Evolutionary conservation across 1,139 yeast genomes (phyloP), one percentile per base, ranked within the genome.

Genomic region (Diutina ranongensis): DNA sequence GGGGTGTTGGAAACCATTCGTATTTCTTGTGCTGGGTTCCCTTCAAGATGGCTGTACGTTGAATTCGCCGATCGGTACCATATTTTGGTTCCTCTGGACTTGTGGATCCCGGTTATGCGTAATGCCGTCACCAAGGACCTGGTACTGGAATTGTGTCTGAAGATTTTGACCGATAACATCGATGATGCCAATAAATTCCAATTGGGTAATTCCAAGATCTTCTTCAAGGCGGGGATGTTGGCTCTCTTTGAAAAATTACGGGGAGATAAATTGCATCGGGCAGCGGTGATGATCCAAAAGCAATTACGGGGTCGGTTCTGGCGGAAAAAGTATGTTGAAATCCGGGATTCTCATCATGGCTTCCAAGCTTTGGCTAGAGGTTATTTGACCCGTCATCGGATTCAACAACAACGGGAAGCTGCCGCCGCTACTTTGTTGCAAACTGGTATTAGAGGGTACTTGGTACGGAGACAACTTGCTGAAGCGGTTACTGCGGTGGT

Each of bases 11-110:
- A 94, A 64, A 92, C 98, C 1, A 92, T 92, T 58, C 74, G 95
- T 56, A 92, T 92, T 46, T 89, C 97, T 9, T 89, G 97, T 66
- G 97, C 96, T 45, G 98, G 98, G 35, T 92, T 88, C 74, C 98
- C 98, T 31, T 83, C 97, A 0, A 75, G 97, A 59, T 88, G 97
- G 94, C 77, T 95, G 1, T 92, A 87, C 60, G 89, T 83, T 47
- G 98, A 92, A 59, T 92, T 92, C 68, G 95, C 92, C 38, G 79
- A 81, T 52, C 78, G 97, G 56, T 92, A 88, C 62, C 94, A 86
- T 59, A 78, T 89, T 56, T 73, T 92, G 50, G 78, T 86, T 44
- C 79, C 80, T 41, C 82, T 95, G 1, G 67, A 70, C 25, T 74
- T 77, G 51, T 84, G 95, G 83, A 73, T 78, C 40, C 70, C 71